A percentile compares a stretch with the other conserved stretches of the same genome.
These are phyloP conservation scores for Pythium folliculosum DNA, from an alignment of 352 stramenopile genomes.

Conservation along the genomic window DNA sequence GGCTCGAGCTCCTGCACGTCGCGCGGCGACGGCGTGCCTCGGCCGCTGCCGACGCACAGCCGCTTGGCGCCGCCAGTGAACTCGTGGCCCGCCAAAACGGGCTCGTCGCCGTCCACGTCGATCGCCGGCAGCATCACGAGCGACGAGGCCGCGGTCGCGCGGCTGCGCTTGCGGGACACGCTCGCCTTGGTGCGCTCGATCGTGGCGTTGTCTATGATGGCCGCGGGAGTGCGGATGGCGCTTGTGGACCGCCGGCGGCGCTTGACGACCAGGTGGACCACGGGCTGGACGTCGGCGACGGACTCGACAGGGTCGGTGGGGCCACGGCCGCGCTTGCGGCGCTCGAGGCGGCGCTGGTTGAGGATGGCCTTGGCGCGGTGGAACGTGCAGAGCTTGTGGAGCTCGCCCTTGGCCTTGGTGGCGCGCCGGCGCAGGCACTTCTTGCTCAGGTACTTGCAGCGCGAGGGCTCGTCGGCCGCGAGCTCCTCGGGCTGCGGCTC, in stretches of 20 bases:
- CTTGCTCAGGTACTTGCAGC: slow-evolving; percentile 44
- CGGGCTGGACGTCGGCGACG: background rate
- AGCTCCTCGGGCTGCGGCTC: slow-evolving; percentile 28
- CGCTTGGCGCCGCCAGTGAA: background rate
- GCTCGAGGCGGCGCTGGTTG: slow-evolving; percentile 37
- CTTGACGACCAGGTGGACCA: background rate
- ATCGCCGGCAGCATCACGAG: slow-evolving; percentile 26
- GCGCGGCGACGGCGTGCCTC: slow-evolving; percentile 16
- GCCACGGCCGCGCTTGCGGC: slow-evolving; percentile 21
- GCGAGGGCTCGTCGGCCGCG: slow-evolving; percentile 21
- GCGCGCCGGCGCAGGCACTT: slow-evolving; percentile 26
- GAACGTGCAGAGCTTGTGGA: slow-evolving; percentile 40
- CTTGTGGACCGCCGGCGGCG: background rate
- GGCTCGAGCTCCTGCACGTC: slow-evolving; percentile 26
- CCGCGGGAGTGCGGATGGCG: slow-evolving; percentile 1
- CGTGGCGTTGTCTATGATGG: background rate
- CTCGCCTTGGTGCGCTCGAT: background rate
- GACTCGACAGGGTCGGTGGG: background rate
- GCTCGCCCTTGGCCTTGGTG: slow-evolving; percentile 34
- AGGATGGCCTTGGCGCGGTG: slow-evolving; percentile 38
- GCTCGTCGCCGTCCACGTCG: slow-evolving; percentile 12
- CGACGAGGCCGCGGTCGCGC: background rate
- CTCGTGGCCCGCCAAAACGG: too few relatives aligned
- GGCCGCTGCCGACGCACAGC: background rate
- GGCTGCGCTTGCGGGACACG: slow-evolving; percentile 3